Conservation (phyloP, 441 rosid species). For the Pelargonium exstipulatum region DNA sequence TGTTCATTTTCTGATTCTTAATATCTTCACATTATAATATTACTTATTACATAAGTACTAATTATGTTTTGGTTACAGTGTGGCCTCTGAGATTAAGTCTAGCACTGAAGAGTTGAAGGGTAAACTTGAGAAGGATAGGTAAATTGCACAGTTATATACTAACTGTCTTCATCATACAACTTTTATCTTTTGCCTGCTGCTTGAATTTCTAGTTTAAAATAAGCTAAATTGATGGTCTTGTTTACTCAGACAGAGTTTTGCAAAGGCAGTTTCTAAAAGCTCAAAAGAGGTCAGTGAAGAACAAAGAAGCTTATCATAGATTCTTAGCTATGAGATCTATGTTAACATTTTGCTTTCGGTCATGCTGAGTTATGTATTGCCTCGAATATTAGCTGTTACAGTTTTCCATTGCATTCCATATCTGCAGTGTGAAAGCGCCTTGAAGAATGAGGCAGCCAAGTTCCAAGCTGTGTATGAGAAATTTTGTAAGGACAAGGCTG, state of each 20-base stretch:
- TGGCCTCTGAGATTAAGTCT: conserved; percentile 59
- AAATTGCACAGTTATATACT: conserved; percentile 10
- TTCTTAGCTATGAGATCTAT: conserved; percentile 12
- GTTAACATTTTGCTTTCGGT: neutral
- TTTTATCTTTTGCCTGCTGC: neutral
- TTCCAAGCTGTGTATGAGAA: conserved; percentile 58
- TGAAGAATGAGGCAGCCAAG: conserved; percentile 59
- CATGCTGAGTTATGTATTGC: conserved; percentile 2
- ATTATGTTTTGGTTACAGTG: conserved; percentile 37
- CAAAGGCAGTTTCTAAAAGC: conserved; percentile 68
- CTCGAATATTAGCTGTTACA: conserved; percentile 11
- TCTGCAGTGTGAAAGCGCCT: conserved; percentile 60
- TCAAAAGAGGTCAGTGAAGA: conserved; percentile 58
- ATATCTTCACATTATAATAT: neutral
- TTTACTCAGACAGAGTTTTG: conserved; percentile 49
- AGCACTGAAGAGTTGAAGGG: conserved; percentile 58
- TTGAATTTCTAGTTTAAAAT: neutral
- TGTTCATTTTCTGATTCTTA: neutral
- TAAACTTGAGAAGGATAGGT: conserved; percentile 74
- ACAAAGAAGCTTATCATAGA: conserved; percentile 14
- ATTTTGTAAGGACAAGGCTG: conserved; percentile 57
- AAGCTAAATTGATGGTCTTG: conserved; percentile 14
- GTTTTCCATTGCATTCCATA: neutral
- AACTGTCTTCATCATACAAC: neutral
- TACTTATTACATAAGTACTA: conserved; percentile 12